Evolutionary conservation across 148 eudicot genomes (phyloP), one percentile per base, ranked within the genome.

Genomic region (Tetragonia tetragonoides): DNA sequence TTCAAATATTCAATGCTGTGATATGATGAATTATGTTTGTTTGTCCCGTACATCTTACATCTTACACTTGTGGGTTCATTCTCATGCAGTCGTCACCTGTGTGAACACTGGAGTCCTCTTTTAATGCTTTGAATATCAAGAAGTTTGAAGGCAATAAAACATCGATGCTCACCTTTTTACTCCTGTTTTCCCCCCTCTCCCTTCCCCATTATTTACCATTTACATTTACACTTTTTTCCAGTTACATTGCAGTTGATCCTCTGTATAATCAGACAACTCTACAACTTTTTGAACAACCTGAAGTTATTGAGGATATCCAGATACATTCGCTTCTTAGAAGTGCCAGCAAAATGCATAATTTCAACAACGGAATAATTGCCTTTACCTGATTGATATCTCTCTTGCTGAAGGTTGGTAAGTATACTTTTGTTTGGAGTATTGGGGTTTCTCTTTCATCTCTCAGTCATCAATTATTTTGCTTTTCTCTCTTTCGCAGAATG

Each of bases 231-330:
- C 70, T 72, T 16, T 80, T 81, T 74, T 71, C 49, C 78, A 95
- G 97, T 84, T 84, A 94, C 99, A 75, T 95, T 86, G 96, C 90
- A 20, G 97, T 95, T 73, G 99, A 95, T 84, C 99, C 99, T 83
- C 91, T 95, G 73, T 95, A 95, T 79, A 89, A 95, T 28, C 34
- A 28, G 34, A 28, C 34, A 28, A 28, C 34, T 28, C 1, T 28
- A 28, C 34, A 28, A 28, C 34, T 28, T 28, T 28, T 28, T 28
- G 34, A 28, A 95, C 77, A 95, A 93, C 81, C 97, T 95, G 97
- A 97, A 68, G 93, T 95, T 95, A 91, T 83, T 97, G 88, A 76
- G 83, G 87, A 74, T 93, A 97, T 28, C 81, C 88, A 88, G 70
- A 90, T 95, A 62, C 90, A 93, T 73, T 95, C 93, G 99, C 93